A percentile compares a stretch with the other conserved stretches of the same genome.
Evolutionary conservation across 352 stramenopile species (phyloP).

Genomic region (Phytophthora sojae): DNA sequence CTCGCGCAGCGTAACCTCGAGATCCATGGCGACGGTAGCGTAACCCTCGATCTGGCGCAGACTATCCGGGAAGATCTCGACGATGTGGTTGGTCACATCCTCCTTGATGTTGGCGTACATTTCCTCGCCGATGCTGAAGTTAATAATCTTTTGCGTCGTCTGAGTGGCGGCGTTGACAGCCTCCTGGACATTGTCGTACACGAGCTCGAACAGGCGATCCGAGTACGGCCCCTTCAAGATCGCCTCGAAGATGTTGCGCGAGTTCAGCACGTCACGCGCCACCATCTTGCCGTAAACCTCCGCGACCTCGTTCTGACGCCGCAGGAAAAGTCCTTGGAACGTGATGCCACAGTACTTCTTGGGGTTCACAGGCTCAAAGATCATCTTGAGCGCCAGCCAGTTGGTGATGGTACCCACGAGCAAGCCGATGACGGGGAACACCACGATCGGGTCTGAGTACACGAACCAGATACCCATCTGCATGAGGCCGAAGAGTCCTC

Average conservation of each 20-base stretch:
- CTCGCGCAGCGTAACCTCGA: conserved; percentile 92
- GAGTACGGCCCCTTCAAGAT: conserved; percentile 91
- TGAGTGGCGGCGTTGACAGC: conserved; percentile 82
- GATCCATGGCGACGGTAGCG: conserved; percentile 91
- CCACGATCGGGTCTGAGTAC: conserved; percentile 80
- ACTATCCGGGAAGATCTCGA: conserved; percentile 87
- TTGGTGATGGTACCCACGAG: conserved; percentile 98
- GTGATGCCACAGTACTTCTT: conserved; percentile 89
- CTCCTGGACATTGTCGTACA: conserved; percentile 89
- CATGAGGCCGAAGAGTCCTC: conserved; percentile 88
- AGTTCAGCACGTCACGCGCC: conserved; percentile 85
- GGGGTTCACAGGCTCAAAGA: conserved; percentile 92
- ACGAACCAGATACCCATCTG: conserved; percentile 92
- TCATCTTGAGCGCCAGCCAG: conserved; percentile 95
- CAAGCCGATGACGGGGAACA: conserved; percentile 93
- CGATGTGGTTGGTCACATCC: conserved; percentile 90
- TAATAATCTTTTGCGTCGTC: conserved; percentile 87
- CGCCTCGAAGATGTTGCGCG: conserved; percentile 90
- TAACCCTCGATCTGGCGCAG: conserved; percentile 94
- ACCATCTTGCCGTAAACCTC: conserved; percentile 91
- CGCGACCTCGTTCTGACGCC: conserved; percentile 92
- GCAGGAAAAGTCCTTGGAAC: conserved; percentile 96
- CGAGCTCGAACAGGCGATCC: conserved; percentile 86
- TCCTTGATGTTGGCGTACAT: conserved; percentile 90
- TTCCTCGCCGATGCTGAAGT: conserved; percentile 83